phyloP scores from a whole-genome alignment of 1,284 basidiomycete genomes.

The Heterobasidion annosum region DNA sequence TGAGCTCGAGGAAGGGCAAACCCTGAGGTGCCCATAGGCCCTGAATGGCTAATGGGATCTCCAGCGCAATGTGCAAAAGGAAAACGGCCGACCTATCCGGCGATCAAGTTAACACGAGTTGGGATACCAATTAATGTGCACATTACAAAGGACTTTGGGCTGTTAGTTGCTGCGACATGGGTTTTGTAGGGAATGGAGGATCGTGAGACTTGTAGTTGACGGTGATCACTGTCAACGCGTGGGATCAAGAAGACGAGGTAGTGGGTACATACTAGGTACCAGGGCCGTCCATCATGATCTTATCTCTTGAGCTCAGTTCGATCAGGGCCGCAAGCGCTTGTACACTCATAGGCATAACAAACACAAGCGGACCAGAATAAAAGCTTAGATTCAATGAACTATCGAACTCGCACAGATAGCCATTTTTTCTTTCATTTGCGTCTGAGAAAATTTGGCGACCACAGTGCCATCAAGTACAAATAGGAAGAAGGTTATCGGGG shows the following conservation, averaged over 20 bases:
- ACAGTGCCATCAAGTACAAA: no score
- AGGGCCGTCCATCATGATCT: background rate
- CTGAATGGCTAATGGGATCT: constrained; percentile 67
- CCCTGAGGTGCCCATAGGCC: constrained; percentile 55
- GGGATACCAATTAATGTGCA: no score
- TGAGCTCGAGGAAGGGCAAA: constrained; percentile 70
- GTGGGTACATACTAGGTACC: no score
- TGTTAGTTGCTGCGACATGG: background rate
- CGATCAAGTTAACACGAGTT: background rate
- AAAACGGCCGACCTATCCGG: constrained; percentile 51
- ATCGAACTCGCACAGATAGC: background rate
- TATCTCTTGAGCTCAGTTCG: background rate
- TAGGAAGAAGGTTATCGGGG: no score
- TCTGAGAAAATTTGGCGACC: no score
- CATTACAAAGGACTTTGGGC: constrained; percentile 9
- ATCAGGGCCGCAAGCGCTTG: background rate
- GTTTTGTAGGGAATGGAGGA: background rate
- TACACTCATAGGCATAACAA: no score
- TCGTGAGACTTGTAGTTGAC: background rate
- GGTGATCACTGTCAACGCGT: no score
- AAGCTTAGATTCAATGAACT: background rate
- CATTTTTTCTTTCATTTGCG: no score
- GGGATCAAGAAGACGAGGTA: no score
- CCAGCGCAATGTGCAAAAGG: constrained; percentile 69
- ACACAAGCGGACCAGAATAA: background rate